Base-by-base conservation (phyloP, 768 basidiomycete genomes). In the Dioszegia hungarica region DNA sequence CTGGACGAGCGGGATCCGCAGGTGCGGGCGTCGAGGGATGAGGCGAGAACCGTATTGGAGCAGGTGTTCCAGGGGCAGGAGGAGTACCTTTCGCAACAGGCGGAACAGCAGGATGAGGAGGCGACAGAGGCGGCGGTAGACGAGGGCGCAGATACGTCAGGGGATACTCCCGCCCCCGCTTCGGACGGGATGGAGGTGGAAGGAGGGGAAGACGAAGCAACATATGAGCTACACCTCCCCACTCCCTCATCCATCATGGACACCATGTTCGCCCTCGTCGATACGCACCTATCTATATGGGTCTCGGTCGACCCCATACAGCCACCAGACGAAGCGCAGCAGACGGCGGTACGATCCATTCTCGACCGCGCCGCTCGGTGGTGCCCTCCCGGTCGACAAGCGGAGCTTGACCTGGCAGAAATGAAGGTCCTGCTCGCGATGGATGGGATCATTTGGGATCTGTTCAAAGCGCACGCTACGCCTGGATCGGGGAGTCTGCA, bases 51-150 rank as follows among this genome's bases (percentile, higher is more conserved):
- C 20, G 46, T 70, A 1, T 54, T 76, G 38, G 61, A 59, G 12
- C 36, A 58, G n/a, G 72, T 75, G 10, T 45, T 64, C 44, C 38
- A 52, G 29, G 68, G 67, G 12, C 75, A 76, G 49, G 68, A 70
- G 46, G 70, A 61, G 24, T 70, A 67, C 43, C 37, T 76, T 19
- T 52, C 51, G 11, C 58, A 24, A 14, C 49, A 14, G 50, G 29
- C 47, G 14, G 59, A 46, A n/a, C 31, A 57, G 6, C 45, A 39
- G 11, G 70, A 62, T 20, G 68, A 66, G 28, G 61, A 59, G 17
- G 64, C 56, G 5, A 52, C 46, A 1, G 68, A 57, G 34, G 64
- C 60, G 27, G 59, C 53, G 2, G 57, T 54, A 17, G 61, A 55
- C 22, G 59, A 43, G 2, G 57, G 47, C 1, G 62, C 48, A 25